Base-by-base conservation (phyloP, 148 eudicot species). In the Rhododendron henanense region DNA sequence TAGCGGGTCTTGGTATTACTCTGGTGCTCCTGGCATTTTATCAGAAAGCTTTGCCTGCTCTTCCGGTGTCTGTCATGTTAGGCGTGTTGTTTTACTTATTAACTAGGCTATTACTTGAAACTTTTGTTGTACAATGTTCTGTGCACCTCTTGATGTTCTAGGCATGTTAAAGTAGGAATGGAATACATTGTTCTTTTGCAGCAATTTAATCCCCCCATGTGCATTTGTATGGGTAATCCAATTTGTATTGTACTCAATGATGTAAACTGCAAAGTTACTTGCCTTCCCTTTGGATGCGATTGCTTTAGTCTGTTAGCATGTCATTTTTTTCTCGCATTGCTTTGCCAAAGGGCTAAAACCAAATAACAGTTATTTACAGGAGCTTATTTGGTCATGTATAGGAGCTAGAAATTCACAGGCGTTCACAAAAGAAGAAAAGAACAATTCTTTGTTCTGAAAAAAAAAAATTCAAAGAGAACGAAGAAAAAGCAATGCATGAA, bases 1-100 rank as follows among this genome's bases (percentile, higher is more conserved):
- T 97, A 78, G 97, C 98, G 14, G 98, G 98, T 85, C 96, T 97
- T 82, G 99, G 98, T 69, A 85, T 94, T 78, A 95, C 99, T 35
- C 88, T 97, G 85, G 61, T 91, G 88, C 93, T 97, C 53, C 90
- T 94, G 82, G 98, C 98, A 2, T 81, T 97, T 51, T 95, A 93
- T 88, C 96, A 93, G 91, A 95, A 97, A 88, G 99, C 98, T 78
- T 89, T 97, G 92, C 98, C 98, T 55, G 99, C 98, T 53, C 94
- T 97, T 83, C 98, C 99, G 0, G 93, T 94, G 87, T 97, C 99
- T 41, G 85, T 97, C 81, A 51, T 92, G 92, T 93, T 97, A 87
- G 99, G 99, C 86, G 96, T 95, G 83, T 86, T 94, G 84, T 93
- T 97, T 81, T 97, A 97, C 89, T 87, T 94, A 83, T 89, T 95